Conservation (phyloP, 1,284 basidiomycete species). For the Ustilago esculenta region DNA sequence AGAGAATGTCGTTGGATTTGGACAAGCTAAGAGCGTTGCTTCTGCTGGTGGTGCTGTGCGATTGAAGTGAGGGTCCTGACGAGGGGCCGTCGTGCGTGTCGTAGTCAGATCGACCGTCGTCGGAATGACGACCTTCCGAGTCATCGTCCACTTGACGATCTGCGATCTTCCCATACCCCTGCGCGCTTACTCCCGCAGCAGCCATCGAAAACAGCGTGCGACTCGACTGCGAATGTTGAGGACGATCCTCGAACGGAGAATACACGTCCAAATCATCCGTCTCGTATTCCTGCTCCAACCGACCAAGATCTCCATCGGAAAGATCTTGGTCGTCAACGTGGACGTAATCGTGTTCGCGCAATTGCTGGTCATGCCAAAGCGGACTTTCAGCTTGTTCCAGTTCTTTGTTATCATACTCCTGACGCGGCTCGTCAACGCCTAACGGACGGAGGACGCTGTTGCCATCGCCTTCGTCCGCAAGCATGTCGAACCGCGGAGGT, state of each 20-base stretch:
- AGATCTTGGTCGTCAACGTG: slow-evolving; percentile 31
- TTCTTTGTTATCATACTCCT: slow-evolving; percentile 16
- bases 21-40: slow-evolving; percentile 31
- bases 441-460: slow-evolving; percentile 22
- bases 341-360: slow-evolving; percentile 36
- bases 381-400: slow-evolving; percentile 32
- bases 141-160: slow-evolving; percentile 17
- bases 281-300: slow-evolving; percentile 10
- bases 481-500: slow-evolving; percentile 60
- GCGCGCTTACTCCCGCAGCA: too few species aligned
- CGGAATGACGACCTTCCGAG: slow-evolving; percentile 24
- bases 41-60: slow-evolving; percentile 40
- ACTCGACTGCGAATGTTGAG: slow-evolving; percentile 1
- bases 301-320: slow-evolving; percentile 36
- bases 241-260: slow-evolving; percentile 57
- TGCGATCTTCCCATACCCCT: slow-evolving; percentile 25
- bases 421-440: not conserved
- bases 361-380: slow-evolving; percentile 10
- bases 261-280: slow-evolving; percentile 23
- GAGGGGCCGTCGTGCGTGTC: slow-evolving; percentile 19
- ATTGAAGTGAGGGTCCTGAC: slow-evolving; percentile 29
- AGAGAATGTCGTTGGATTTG: slow-evolving; percentile 22
- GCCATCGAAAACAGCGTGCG: not conserved
- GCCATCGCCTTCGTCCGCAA: slow-evolving; percentile 58
- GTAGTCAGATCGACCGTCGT: slow-evolving; percentile 23